Evolutionary conservation across 2,329 filamentous ascomycete genomes (phyloP), one percentile per base, ranked within the genome.

Genomic region (Phyllosticta citriasiana): DNA sequence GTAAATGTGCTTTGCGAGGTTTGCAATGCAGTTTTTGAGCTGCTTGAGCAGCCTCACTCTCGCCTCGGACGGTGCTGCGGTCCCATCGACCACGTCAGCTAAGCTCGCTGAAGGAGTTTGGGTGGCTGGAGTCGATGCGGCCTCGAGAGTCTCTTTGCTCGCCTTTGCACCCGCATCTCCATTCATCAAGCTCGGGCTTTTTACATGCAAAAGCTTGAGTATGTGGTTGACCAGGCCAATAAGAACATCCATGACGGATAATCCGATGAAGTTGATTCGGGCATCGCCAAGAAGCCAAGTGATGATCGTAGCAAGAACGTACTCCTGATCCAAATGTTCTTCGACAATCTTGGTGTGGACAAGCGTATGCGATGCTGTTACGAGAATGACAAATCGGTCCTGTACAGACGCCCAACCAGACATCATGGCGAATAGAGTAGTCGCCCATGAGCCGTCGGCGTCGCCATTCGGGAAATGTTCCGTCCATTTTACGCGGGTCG

Each of bases 181-280:
- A 53, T 67, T 64, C 51, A 73, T 74, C 14, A 71, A 68, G 9
- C 73, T 71, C 40, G 74, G 71, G 0, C 77, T 76, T 12, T 77
- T 76, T 27, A 90, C 80, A 68, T 90, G 88, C 14, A 96, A 80
- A 8, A 96, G 78, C 67, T 86, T 82, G 66, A 91, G 84, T 71
- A 93, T 88, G 70, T 96, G 91, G 65, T 90, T 87, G 65, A 97
- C 84, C 14, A 99, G 80, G 1, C 91, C 88, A 14, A 96, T 80
- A 27, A 97, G 79, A 19, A 97, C 87, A 72, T 99, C 94, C 86
- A 97, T 97, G 58, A 97, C 88, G 71, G 92, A 97, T 54, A 99
- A 79, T 1, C 94, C 94, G 64, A 99, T 97, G 70, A 97, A 81
- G 73, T 97, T 97, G 70, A 96, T 86, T 52, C 93, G 86, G 0